A percentile compares a stretch with the other conserved stretches of the same genome.
Conservation (phyloP, 2,329 filamentous ascomycete genomes). For the Orbilia blumenaviensis region DNA sequence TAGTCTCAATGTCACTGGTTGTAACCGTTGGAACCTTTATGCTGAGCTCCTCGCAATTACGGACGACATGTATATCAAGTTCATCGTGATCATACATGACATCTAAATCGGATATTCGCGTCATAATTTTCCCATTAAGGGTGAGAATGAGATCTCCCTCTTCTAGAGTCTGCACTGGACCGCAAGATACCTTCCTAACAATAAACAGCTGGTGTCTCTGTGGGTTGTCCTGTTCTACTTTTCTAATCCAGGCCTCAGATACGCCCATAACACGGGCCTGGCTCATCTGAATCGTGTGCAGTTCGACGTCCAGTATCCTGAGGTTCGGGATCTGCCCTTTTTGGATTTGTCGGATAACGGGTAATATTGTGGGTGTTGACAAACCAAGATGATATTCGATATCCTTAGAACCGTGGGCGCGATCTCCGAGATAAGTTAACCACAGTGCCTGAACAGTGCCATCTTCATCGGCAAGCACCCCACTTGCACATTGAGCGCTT, state of each 20-base stretch:
- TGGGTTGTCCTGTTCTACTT: conserved; percentile 86
- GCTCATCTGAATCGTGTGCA: conserved; percentile 93
- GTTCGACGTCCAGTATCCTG: conserved; percentile 91
- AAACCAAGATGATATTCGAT: conserved; percentile 96
- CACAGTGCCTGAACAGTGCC: conserved; percentile 94
- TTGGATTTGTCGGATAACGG: conserved; percentile 87
- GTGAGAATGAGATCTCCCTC: conserved; percentile 94
- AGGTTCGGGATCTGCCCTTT: conserved; percentile 80
- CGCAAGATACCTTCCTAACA: conserved; percentile 86
- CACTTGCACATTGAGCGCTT: conserved; percentile 89
- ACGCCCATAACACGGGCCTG: conserved; percentile 98
- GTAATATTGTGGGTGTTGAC: conserved; percentile 84
- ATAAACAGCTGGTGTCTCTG: conserved; percentile 97
- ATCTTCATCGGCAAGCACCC: conserved; percentile 87
- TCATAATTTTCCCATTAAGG: conserved; percentile 90
- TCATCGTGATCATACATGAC: conserved; percentile 91
- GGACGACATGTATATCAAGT: conserved; percentile 85
- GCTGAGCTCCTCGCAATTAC: conserved; percentile 79
- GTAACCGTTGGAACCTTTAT: conserved; percentile 84
- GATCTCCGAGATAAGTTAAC: conserved; percentile 95
- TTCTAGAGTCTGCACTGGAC: conserved; percentile 72
- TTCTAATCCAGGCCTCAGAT: conserved; percentile 91
- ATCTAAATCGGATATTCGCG: conserved; percentile 89
- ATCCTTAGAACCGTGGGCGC: conserved; percentile 76
- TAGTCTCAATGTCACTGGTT: conserved; percentile 89